Base-by-base conservation (phyloP, 495 filamentous ascomycete species). In the Coniosporium apollinis region DNA sequence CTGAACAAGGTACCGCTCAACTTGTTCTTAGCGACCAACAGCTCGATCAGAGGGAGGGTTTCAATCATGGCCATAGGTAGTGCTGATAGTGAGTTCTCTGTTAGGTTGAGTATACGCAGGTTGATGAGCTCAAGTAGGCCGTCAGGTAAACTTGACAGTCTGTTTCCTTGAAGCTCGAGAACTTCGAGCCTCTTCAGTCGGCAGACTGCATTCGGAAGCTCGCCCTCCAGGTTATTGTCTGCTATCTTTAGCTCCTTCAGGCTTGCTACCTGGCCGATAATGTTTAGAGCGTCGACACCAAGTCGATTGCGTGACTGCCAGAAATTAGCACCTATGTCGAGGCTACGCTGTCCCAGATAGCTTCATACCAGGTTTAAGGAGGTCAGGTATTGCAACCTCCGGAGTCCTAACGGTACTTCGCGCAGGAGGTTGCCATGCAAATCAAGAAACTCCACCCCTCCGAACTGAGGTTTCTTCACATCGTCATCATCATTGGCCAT, bases 111-210 rank as follows among this genome's bases (percentile, higher is more conserved):
- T 8, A 74, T 61, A 30, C 79, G 73, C 5, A 97, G 69, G 3
- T 65, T 67, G 8, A 50, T 57, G 19, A 94, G 59, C 19, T 66
- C 64, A 19, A 60, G 64, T 9, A 94, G 46, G n/a, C 66, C 65
- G 11, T 66, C 50, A 0, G 89, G 80, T n/a, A 99, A 59, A 2
- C 61, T 58, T n/a, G 75, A 75, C 15, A 99, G 64, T 30, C 67
- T 67, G 54, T 99, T 99, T 11, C 69, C 66, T 33, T 80, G 79
- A 1, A 99, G 40, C 42, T 94, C 86, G 9, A 96, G 61, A 24
- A 69, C 60, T 46, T 94, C 85, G 4, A 99, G 60, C 16, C 74
- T 69, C 19, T 47, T 49, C 30, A 96, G 57, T 19, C 61, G 62
- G 14, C 61, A 49, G 29, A 92, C 63, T 22, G 58, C 57, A 1